Percentiles rank a stretch among this genome's conserved stretches.
These are phyloP conservation scores for Penicillium sp. DNA, from an alignment of 2,329 filamentous ascomycete species.

Conservation along the genomic window DNA sequence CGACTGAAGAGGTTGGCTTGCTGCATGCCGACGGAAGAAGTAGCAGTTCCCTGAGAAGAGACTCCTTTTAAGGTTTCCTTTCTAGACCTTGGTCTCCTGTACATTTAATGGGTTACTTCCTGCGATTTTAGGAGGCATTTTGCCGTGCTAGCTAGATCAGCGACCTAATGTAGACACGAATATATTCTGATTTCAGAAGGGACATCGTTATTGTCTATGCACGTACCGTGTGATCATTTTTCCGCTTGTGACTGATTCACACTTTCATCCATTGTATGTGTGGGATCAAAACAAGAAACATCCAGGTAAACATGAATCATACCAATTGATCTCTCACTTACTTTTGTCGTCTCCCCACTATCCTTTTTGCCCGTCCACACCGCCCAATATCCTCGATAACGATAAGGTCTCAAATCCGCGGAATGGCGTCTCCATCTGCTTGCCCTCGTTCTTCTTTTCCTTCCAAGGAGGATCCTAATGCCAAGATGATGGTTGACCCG, in stretches of 20 bases:
- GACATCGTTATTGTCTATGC: background rate
- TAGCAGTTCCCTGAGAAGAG: conserved; percentile 33
- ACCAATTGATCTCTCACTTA: background rate
- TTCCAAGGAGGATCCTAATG: background rate
- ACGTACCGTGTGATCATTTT: too few relatives aligned
- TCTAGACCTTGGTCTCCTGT: background rate
- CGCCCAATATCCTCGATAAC: background rate
- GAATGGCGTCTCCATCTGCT: background rate
- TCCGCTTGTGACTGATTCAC: too few relatives aligned
- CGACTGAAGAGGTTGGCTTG: conserved; percentile 39
- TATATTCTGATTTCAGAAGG: background rate
- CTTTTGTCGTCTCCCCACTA: background rate
- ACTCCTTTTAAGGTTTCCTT: conserved; percentile 23
- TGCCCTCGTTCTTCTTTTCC: background rate
- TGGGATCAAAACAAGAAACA: too few relatives aligned
- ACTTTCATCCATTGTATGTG: too few relatives aligned
- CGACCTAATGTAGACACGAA: background rate
- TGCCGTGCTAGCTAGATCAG: background rate
- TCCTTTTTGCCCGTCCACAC: background rate
- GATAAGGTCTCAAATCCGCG: background rate
- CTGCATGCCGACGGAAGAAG: conserved; percentile 35
- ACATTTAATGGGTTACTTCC: background rate
- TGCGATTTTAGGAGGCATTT: background rate
- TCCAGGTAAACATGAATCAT: background rate
- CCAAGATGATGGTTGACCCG: conserved; percentile 70